phyloP scores from a whole-genome alignment of 495 filamentous ascomycete genomes.

The Daldinia caldariorum region DNA sequence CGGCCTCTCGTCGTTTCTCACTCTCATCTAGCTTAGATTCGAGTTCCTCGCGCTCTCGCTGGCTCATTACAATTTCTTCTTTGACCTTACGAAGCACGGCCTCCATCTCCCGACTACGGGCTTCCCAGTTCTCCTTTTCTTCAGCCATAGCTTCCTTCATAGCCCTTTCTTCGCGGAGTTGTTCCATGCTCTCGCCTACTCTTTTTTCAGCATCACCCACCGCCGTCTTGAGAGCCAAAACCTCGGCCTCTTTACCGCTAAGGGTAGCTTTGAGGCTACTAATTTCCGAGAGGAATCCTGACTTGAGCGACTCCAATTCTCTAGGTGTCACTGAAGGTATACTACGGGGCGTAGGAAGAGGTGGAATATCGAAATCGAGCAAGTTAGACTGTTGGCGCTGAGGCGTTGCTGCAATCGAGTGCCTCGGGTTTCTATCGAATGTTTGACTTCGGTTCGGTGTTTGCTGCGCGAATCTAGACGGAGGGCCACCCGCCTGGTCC shows the following conservation, averaged over 20 bases:
- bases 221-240: conserved; percentile 81
- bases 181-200: conserved; percentile 85
- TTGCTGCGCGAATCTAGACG: conserved; percentile 58
- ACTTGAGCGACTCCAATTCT: conserved; percentile 92
- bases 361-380: conserved; percentile 93
- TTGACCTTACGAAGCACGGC: conserved; percentile 77
- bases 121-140: conserved; percentile 87
- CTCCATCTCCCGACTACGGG: conserved; percentile 85
- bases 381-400: conserved; percentile 64
- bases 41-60: conserved; percentile 79
- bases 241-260: conserved; percentile 90
- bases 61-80: conserved; percentile 79
- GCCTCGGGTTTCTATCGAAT: conserved; percentile 21
- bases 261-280: conserved; percentile 88
- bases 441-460: conserved; percentile 33
- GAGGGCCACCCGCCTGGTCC: conserved; percentile 68
- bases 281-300: conserved; percentile 86
- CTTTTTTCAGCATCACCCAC: conserved; percentile 88
- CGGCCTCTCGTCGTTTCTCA: conserved; percentile 73
- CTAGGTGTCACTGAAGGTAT: conserved; percentile 90
- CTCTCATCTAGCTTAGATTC: conserved; percentile 75
- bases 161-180: conserved; percentile 76
- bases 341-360: conserved; percentile 87
- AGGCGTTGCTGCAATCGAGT: conserved; percentile 48
- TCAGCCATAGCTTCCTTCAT: conserved; percentile 73